A percentile compares a stretch with the other conserved stretches of the same genome.
Evolutionary conservation across 495 filamentous ascomycete genomes (phyloP).

Genomic region (Aspergillus sparsus): DNA sequence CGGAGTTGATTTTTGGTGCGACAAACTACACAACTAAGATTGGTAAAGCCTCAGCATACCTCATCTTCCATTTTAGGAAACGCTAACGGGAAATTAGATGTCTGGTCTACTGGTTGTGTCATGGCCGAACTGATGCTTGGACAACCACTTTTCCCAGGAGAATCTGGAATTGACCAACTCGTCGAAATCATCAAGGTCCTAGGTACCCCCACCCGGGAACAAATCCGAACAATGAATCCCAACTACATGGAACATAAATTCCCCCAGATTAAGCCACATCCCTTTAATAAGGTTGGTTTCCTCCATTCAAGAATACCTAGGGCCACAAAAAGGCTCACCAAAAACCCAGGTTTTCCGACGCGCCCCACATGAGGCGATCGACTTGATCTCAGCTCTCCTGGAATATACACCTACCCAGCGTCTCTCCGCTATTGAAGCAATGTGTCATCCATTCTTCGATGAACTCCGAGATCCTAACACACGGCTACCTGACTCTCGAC

Average conservation of each 20-base stretch:
- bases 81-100: constrained; percentile 63
- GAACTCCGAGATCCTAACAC: constrained; percentile 88
- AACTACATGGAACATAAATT: constrained; percentile 99
- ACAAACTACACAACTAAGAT: constrained; percentile 99
- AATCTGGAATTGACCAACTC: constrained; percentile 97
- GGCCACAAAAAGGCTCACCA: constrained; percentile 24
- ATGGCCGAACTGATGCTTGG: constrained; percentile 99
- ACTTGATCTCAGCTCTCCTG: constrained; percentile 87
- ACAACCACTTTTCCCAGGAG: constrained; percentile 97
- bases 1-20: constrained; percentile 97
- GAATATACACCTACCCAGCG: constrained; percentile 98
- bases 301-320: background rate
- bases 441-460: constrained; percentile 99
- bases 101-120: constrained; percentile 98
- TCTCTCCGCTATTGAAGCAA: constrained; percentile 89
- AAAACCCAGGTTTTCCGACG: constrained; percentile 80
- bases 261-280: constrained; percentile 98
- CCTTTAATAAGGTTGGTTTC: constrained; percentile 81
- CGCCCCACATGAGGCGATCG: constrained; percentile 88
- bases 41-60: constrained; percentile 59
- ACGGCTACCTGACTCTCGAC: constrained; percentile 88
- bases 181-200: constrained; percentile 99
- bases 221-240: constrained; percentile 99
- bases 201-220: constrained; percentile 95
- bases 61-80: constrained; percentile 10